These are phyloP conservation scores for Verbena officinalis DNA, from an alignment of 257 asterid species.

Conservation along the genomic window DNA sequence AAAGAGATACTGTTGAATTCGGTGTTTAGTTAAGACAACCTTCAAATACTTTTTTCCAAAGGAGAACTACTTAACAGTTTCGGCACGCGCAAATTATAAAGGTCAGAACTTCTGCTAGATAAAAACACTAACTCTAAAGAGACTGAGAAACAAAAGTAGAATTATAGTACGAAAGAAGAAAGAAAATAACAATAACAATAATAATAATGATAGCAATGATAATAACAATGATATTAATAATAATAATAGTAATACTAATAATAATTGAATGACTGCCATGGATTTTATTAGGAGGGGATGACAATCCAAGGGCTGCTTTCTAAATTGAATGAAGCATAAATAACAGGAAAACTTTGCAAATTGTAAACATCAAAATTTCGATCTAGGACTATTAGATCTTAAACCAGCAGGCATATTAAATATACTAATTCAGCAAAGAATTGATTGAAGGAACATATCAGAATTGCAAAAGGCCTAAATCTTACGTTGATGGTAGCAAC, in stretches of 20 bases:
- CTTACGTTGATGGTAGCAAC: too few species aligned
- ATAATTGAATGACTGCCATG: too few species aligned
- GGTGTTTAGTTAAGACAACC: background rate
- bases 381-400: background rate
- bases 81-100: slow-evolving; percentile 2
- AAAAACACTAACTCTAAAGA: background rate
- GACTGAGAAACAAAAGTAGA: background rate
- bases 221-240: too few species aligned
- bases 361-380: too few species aligned
- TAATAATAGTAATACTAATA: too few species aligned
- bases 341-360: too few species aligned
- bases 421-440: background rate
- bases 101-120: background rate
- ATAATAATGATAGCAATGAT: too few species aligned
- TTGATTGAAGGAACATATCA: too few species aligned
- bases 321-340: too few species aligned
- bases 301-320: too few species aligned
- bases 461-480: slow-evolving; percentile 2
- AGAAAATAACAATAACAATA: background rate
- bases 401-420: background rate
- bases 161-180: background rate
- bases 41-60: too few species aligned
- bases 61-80: background rate
- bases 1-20: background rate
- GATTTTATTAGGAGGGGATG: too few species aligned